Conservation (phyloP, 805 yeast genomes). For the Yamadazyma kitorensis region DNA sequence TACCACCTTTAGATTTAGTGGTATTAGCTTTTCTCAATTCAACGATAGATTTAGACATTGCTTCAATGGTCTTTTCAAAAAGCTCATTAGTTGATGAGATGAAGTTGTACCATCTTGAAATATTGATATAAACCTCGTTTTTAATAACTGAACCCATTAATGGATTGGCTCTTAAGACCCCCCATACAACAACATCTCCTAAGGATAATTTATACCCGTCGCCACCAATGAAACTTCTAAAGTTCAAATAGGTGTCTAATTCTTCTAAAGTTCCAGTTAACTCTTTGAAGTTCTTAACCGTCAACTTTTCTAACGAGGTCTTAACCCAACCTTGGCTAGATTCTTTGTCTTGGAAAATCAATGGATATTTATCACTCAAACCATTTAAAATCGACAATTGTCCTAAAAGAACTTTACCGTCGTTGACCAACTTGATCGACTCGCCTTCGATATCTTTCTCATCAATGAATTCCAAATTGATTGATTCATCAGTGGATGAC, state of each 20-base stretch:
- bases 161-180: slow-evolving; percentile 88
- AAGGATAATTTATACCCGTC: slow-evolving; percentile 48
- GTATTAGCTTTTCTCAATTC: slow-evolving; percentile 66
- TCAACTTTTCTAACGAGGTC: slow-evolving; percentile 64
- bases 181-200: slow-evolving; percentile 92
- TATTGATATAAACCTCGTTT: slow-evolving; percentile 77
- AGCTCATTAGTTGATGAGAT: slow-evolving; percentile 66
- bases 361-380: slow-evolving; percentile 54
- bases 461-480: slow-evolving; percentile 66
- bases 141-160: slow-evolving; percentile 89
- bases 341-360: slow-evolving; percentile 32
- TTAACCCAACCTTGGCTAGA: slow-evolving; percentile 61
- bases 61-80: slow-evolving; percentile 69
- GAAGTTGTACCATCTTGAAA: slow-evolving; percentile 90
- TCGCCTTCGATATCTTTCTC: slow-evolving; percentile 53
- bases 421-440: slow-evolving; percentile 43
- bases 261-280: slow-evolving; percentile 73
- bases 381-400: slow-evolving; percentile 45
- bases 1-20: slow-evolving; percentile 51
- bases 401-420: slow-evolving; percentile 41
- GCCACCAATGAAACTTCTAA: slow-evolving; percentile 77
- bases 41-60: slow-evolving; percentile 62
- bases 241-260: slow-evolving; percentile 79
- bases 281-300: slow-evolving; percentile 85
- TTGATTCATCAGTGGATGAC: slow-evolving; percentile 36